These are phyloP conservation scores for Microsporum audouinii DNA, from an alignment of 2,329 filamentous ascomycete species.

Conservation along the genomic window DNA sequence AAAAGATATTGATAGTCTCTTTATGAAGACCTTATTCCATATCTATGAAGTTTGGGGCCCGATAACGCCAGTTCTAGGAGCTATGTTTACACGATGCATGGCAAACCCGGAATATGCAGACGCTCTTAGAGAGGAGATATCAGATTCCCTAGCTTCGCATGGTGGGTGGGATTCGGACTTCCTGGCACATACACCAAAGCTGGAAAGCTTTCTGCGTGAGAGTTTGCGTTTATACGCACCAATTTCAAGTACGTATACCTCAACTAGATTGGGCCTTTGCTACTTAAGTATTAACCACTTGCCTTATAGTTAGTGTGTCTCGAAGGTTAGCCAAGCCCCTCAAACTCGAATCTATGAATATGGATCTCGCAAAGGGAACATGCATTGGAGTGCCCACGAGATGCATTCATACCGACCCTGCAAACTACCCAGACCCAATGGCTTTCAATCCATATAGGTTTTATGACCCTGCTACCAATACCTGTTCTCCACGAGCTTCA, in stretches of 20 bases:
- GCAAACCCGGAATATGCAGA: neutral
- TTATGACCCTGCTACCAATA: neutral
- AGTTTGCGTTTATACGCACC: neutral
- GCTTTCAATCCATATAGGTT: neutral
- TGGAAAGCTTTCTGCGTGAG: constrained; percentile 1
- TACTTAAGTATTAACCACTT: neutral
- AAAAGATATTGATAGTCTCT: neutral
- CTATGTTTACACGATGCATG: neutral
- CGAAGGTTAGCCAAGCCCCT: neutral
- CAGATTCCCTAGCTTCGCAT: neutral
- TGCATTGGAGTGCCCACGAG: neutral
- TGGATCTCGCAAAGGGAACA: neutral
- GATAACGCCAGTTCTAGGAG: neutral
- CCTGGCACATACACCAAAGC: neutral
- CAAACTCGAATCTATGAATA: neutral
- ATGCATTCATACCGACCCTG: neutral
- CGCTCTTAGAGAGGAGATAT: neutral
- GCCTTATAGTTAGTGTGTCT: neutral
- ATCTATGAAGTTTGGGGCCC: neutral
- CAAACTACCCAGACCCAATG: neutral
- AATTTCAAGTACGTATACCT: neutral
- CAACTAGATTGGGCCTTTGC: too few relatives aligned
- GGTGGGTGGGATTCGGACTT: neutral
- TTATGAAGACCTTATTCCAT: neutral
- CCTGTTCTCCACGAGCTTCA: neutral